Conservation (phyloP, 495 filamentous ascomycete species). For the Elaphomyces granulatus region DNA sequence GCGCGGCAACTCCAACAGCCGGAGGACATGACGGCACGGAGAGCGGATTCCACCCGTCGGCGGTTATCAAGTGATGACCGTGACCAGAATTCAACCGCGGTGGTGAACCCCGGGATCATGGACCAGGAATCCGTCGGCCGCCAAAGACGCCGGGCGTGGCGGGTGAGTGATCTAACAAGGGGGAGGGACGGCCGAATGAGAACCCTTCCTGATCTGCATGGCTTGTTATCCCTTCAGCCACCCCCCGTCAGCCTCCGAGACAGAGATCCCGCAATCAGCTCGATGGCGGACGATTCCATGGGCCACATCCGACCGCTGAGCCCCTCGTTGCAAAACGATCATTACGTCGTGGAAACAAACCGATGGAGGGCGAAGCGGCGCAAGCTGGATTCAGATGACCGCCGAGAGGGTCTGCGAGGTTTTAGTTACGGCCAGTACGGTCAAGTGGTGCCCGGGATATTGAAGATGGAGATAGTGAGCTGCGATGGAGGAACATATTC, state of each 20-base stretch:
- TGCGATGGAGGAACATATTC: constrained; percentile 76
- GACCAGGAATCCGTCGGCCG: not conserved
- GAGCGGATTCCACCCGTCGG: constrained; percentile 8
- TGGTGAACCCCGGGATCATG: constrained; percentile 1
- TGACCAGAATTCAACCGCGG: constrained; percentile 1
- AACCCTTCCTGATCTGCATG: not conserved
- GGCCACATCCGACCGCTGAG: not conserved
- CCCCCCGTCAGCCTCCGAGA: not conserved
- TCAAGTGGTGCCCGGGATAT: constrained; percentile 62
- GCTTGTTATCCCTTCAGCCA: not conserved
- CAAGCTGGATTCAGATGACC: constrained; percentile 53
- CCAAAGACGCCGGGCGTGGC: constrained; percentile 5
- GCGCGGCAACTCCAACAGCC: constrained; percentile 16
- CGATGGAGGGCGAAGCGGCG: constrained; percentile 51
- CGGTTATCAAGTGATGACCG: constrained; percentile 4
- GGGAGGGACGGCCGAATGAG: constrained; percentile 4
- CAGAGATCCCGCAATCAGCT: not conserved
- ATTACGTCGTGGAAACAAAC: not conserved
- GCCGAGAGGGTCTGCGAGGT: constrained; percentile 34
- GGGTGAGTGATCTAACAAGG: constrained; percentile 6
- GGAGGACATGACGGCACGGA: constrained; percentile 4
- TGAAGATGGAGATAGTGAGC: constrained; percentile 74
- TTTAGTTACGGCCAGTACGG: constrained; percentile 72
- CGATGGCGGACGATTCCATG: not conserved
- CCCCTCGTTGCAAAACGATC: not conserved